A percentile compares a stretch with the other conserved stretches of the same genome.
These are phyloP conservation scores for Rubroshorea leprosula DNA, from an alignment of 345 rosid genomes.

Conservation along the genomic window DNA sequence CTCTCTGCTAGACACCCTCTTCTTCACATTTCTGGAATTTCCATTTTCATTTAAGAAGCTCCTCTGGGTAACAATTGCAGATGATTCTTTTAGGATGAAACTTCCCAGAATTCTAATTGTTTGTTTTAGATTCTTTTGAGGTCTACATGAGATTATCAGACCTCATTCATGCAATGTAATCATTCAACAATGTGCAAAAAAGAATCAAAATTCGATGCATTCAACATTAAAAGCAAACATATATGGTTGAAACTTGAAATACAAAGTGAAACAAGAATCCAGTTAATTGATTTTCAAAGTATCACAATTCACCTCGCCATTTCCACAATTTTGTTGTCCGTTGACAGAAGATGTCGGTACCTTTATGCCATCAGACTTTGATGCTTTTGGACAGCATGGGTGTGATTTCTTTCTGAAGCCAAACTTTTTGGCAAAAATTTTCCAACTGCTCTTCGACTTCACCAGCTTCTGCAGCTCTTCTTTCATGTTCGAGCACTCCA, in stretches of 20 bases:
- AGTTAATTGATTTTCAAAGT: constrained; percentile 9
- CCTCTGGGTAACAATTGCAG: constrained; percentile 18
- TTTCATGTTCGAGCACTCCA: constrained; percentile 61
- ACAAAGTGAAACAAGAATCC: not conserved
- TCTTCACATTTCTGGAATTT: not conserved
- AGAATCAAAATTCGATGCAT: not conserved
- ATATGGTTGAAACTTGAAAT: no score
- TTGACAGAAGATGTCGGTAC: constrained; percentile 16
- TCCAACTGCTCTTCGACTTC: constrained; percentile 56
- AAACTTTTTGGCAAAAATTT: constrained; percentile 41
- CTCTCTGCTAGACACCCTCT: constrained; percentile 28
- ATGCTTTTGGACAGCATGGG: constrained; percentile 41
- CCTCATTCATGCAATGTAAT: not conserved
- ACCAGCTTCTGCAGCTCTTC: constrained; percentile 55
- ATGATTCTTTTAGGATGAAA: no score
- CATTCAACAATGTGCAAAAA: not conserved
- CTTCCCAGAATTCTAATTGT: constrained; percentile 16
- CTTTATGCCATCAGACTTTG: constrained; percentile 27
- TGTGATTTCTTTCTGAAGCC: constrained; percentile 48
- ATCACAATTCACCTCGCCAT: constrained; percentile 20
- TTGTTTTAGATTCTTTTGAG: constrained; percentile 25
- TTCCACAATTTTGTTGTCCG: constrained; percentile 20
- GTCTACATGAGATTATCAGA: not conserved
- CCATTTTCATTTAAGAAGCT: not conserved
- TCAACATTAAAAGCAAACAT: constrained; percentile 3